Base-by-base conservation (phyloP, 1,284 basidiomycete genomes). In the Ceraceosorus guamensis region DNA sequence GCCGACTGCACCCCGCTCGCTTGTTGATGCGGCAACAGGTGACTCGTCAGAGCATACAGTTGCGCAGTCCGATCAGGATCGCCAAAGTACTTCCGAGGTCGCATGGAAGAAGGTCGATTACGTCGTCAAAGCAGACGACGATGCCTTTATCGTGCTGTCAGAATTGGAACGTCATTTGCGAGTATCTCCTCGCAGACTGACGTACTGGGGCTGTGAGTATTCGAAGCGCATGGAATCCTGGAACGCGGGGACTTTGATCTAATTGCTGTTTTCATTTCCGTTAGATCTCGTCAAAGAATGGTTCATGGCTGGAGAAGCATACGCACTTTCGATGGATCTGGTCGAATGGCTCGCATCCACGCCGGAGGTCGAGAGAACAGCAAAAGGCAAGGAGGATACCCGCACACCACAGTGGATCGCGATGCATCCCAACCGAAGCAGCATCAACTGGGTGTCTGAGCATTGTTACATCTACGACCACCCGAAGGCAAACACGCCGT, bases 401-500 rank as follows among this genome's bases (percentile, higher is more conserved):
- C 86, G 90, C 70, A 79, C 81, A n/a, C 85, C 91, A 3, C 87
- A 86, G 66, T 98, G 93, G 95, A 90, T 98, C 83, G 82, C 83
- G 37, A 75, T 85, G 56, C 92, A 97, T 78, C 93, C 93, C 0
- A 83, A 85, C 48, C 83, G 86, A 10, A 79, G 82, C 37, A 82
- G 86, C 63, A 84, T 98, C 41, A 83, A 89, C 53, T 97, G 91
- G 91, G 82, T 83, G 33, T 87, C 88, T 67, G 93, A 98, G 75
- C 84, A 86, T 32, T 97, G 93, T 77, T 96, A 90, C 89, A 91
- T 98, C 65, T 96, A 98, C 78, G 93, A 98, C 77, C 92, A 96
- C 78, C 93, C 93, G 0, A 87, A 90, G 52, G 85, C 88, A 2
- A 86, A 87, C 48, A 96, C 92, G 80, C 58, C 77, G 13, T 96